phyloP scores from a whole-genome alignment of 192 early-diverging fungal genomes.

The Gigaspora rosea region DNA sequence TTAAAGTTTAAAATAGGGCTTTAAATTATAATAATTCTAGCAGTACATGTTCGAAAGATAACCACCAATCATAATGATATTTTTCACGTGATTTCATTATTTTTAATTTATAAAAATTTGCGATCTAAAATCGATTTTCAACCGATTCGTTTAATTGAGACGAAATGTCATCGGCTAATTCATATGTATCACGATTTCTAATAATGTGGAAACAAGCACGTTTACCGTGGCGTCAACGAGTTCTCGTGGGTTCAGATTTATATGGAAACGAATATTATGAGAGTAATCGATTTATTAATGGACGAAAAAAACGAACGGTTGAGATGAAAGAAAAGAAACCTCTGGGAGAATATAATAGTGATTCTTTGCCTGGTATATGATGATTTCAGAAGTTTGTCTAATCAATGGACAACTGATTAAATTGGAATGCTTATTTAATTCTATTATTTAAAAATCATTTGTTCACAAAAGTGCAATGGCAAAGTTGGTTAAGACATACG shows the following conservation, averaged over 20 bases:
- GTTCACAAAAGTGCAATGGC: slow-evolving; percentile 28
- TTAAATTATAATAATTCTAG: no score
- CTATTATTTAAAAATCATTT: not conserved
- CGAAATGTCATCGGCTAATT: not conserved
- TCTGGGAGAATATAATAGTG: slow-evolving; percentile 8
- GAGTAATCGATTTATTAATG: not conserved
- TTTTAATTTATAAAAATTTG: no score
- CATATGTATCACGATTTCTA: not conserved
- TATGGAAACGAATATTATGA: slow-evolving; percentile 32
- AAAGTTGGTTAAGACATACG: slow-evolving; percentile 33
- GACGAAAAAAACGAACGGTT: slow-evolving; percentile 17
- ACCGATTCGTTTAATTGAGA: no score
- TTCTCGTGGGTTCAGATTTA: slow-evolving; percentile 24
- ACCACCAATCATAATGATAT: no score
- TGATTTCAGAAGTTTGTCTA: not conserved
- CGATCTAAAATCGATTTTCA: no score
- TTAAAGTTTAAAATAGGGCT: no score
- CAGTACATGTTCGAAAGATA: no score
- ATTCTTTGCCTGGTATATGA: slow-evolving; percentile 22
- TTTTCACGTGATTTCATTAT: no score
- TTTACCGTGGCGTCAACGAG: slow-evolving; percentile 19
- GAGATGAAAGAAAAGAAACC: slow-evolving; percentile 4
- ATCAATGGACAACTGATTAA: not conserved
- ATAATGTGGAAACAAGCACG: not conserved
- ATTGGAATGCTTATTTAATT: no score